These are phyloP conservation scores for Yarrowia osloensis DNA, from an alignment of 805 yeast species.

Conservation along the genomic window DNA sequence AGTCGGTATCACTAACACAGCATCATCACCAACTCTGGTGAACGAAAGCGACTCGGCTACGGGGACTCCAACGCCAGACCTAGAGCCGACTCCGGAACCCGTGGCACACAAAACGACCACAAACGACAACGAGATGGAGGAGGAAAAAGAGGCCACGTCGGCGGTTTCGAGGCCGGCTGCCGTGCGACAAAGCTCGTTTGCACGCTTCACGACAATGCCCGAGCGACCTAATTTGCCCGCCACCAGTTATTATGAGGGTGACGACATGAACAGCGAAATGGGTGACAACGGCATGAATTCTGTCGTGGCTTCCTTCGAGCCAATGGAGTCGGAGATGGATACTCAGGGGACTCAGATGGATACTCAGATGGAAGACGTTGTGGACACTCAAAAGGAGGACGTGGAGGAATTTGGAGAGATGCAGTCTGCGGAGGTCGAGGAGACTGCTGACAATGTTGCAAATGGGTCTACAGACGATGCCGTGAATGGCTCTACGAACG, in stretches of 20 bases:
- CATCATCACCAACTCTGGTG: background rate
- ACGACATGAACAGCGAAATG: background rate
- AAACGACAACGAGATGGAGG: background rate
- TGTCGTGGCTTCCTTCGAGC: background rate
- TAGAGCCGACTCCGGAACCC: background rate
- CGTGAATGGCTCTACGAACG: too few relatives aligned
- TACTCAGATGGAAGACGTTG: background rate
- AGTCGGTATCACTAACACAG: background rate
- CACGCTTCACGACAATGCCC: background rate
- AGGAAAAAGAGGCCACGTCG: background rate
- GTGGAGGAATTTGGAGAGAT: slow-evolving; percentile 14
- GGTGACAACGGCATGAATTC: background rate
- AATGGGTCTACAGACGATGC: too few relatives aligned
- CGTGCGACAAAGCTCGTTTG: background rate
- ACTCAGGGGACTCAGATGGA: too few relatives aligned
- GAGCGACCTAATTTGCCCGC: background rate
- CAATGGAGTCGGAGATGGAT: slow-evolving; percentile 1
- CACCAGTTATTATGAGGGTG: background rate
- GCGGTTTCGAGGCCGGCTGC: background rate
- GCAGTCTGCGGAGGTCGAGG: background rate
- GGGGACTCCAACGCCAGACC: background rate
- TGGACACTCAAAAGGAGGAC: background rate
- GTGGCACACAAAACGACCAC: background rate
- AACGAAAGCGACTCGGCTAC: background rate
- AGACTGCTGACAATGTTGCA: background rate